These are phyloP conservation scores for Paramecium caudatum DNA, from an alignment of 73 alveolate genomes.

Conservation along the genomic window DNA sequence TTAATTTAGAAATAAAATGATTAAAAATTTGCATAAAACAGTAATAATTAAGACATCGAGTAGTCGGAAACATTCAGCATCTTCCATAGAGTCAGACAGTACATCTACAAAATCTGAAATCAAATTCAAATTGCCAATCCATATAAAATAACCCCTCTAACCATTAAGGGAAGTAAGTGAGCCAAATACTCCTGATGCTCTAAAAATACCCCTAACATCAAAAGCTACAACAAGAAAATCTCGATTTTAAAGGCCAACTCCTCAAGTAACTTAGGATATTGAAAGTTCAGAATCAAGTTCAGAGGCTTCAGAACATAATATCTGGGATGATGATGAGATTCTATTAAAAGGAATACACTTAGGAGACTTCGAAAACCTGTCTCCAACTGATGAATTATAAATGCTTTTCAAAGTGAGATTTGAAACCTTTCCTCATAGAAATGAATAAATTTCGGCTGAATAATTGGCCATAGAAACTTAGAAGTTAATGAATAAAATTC, in stretches of 20 bases:
- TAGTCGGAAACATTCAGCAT: slow-evolving; percentile 36
- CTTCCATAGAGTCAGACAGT: slow-evolving; percentile 10
- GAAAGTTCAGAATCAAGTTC: slow-evolving; percentile 16
- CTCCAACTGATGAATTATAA: slow-evolving; percentile 33
- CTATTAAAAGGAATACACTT: slow-evolving; percentile 26
- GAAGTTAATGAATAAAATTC: not conserved
- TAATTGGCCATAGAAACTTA: not conserved
- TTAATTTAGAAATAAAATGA: not conserved
- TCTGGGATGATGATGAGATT: slow-evolving; percentile 51
- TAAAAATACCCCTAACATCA: not conserved
- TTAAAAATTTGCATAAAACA: not conserved
- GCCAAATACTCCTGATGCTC: slow-evolving; percentile 48
- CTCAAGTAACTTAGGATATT: not conserved
- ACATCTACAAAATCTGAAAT: not conserved
- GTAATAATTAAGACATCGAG: not conserved
- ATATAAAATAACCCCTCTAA: not conserved
- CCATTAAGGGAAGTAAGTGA: slow-evolving; percentile 17
- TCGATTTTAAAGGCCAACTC: not conserved
- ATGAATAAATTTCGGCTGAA: not conserved
- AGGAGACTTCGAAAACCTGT: not conserved
- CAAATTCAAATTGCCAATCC: not conserved
- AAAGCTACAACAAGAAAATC: slow-evolving; percentile 4
- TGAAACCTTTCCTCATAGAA: slow-evolving; percentile 14
- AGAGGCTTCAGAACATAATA: slow-evolving; percentile 29
- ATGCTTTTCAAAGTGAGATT: slow-evolving; percentile 4